Evolutionary conservation across 257 asterid species (phyloP).

Genomic region (Rhazya stricta): DNA sequence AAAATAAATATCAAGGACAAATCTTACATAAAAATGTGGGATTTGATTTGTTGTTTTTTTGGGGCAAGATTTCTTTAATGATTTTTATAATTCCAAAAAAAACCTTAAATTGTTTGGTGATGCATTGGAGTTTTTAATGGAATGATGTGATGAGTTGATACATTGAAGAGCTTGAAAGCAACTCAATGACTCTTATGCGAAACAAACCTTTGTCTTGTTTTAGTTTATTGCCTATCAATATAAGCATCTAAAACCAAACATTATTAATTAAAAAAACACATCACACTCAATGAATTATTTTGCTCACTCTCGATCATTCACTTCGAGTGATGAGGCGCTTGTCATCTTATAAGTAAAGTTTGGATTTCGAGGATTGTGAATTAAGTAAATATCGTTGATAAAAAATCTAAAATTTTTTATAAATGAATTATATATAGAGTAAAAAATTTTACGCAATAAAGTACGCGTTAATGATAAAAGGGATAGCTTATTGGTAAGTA

Average conservation of each 20-base stretch:
- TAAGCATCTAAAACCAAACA: not conserved
- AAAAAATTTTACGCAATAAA: no score
- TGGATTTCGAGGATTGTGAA: no score
- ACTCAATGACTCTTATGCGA: not conserved
- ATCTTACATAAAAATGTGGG: no score
- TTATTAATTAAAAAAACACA: not conserved
- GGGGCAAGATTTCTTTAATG: not conserved
- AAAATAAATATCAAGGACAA: not conserved
- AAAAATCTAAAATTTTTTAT: no score
- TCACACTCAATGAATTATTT: not conserved
- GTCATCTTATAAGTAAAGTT: no score
- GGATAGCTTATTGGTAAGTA: no score
- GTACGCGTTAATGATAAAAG: no score
- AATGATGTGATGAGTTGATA: not conserved
- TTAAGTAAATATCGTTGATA: no score
- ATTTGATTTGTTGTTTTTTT: not conserved
- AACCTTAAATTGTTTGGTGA: not conserved
- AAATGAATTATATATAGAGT: no score
- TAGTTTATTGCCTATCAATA: not conserved
- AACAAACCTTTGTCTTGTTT: not conserved
- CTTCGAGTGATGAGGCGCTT: no score
- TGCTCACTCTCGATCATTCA: no score
- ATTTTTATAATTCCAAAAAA: not conserved
- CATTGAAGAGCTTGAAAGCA: conserved; percentile 3
- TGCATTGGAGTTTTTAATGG: not conserved